Evolutionary conservation across 208 protist genomes (phyloP).

Genomic region (Tritrichomonas musculus): DNA sequence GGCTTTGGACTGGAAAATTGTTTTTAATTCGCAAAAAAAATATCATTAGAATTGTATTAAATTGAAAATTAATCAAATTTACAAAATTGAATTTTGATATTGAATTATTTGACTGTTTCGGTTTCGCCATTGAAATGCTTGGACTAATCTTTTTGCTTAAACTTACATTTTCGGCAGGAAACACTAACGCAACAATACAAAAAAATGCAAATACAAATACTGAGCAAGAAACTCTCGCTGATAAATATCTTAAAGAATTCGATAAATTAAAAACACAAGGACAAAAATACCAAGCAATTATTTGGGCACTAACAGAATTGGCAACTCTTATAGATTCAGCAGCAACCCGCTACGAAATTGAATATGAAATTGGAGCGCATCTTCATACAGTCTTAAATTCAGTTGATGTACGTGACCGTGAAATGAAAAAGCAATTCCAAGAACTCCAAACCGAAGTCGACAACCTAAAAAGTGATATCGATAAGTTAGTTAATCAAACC

Average conservation of each 20-base stretch:
- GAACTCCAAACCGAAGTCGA: not conserved
- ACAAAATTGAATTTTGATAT: too few species aligned
- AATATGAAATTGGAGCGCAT: conserved; percentile 18
- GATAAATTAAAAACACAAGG: conserved; percentile 32
- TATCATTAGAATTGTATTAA: too few species aligned
- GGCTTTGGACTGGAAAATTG: too few species aligned
- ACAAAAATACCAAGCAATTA: conserved; percentile 27
- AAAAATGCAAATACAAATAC: too few species aligned
- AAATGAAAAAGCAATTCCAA: conserved; percentile 34
- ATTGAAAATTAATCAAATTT: too few species aligned
- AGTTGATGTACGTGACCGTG: not conserved
- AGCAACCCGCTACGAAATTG: conserved; percentile 25
- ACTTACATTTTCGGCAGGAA: too few species aligned
- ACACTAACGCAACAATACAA: too few species aligned
- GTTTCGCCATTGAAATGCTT: too few species aligned
- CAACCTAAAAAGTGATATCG: not conserved
- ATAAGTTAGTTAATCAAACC: conserved; percentile 14
- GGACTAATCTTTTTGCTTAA: too few species aligned
- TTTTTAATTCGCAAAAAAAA: too few species aligned
- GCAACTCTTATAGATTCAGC: not conserved
- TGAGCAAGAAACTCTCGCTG: not conserved
- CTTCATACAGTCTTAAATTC: conserved; percentile 18
- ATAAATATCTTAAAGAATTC: not conserved
- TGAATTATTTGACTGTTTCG: too few species aligned
- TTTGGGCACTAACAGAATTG: conserved; percentile 24